phyloP scores from a whole-genome alignment of 2,329 filamentous ascomycete genomes.

The Colletotrichum caudatum region DNA sequence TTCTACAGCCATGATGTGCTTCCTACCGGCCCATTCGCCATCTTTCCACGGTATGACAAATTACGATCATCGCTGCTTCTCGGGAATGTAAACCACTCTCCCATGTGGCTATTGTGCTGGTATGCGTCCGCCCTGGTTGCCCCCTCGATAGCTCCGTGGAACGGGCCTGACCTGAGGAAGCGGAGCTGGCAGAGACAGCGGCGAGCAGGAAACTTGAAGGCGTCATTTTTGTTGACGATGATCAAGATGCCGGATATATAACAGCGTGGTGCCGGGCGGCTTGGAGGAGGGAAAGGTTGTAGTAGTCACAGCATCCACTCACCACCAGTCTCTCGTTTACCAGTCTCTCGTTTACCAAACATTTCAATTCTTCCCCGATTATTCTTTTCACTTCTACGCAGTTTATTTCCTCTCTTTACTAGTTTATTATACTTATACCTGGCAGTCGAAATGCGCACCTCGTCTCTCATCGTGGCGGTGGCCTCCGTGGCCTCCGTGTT shows the following conservation, averaged over 20 bases:
- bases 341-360: constrained; percentile 11
- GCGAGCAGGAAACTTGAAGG: background rate
- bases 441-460: constrained; percentile 31
- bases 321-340: constrained; percentile 20
- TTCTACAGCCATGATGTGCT: background rate
- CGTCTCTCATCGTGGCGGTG: constrained; percentile 27
- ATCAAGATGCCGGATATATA: constrained; percentile 2
- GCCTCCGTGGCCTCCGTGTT: constrained; percentile 26
- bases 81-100: constrained; percentile 4
- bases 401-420: background rate
- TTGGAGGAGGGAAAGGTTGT: background rate
- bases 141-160: constrained; percentile 17
- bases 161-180: background rate
- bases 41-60: background rate
- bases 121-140: background rate
- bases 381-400: background rate
- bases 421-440: background rate
- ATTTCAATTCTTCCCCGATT: background rate
- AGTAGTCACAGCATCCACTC: constrained; percentile 16
- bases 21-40: background rate
- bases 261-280: background rate
- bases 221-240: constrained; percentile 1
- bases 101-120: background rate
- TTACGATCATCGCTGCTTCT: constrained; percentile 6
- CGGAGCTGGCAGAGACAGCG: background rate